These are phyloP conservation scores for Penicillium polonicum DNA, from an alignment of 2,329 filamentous ascomycete species.

Conservation along the genomic window DNA sequence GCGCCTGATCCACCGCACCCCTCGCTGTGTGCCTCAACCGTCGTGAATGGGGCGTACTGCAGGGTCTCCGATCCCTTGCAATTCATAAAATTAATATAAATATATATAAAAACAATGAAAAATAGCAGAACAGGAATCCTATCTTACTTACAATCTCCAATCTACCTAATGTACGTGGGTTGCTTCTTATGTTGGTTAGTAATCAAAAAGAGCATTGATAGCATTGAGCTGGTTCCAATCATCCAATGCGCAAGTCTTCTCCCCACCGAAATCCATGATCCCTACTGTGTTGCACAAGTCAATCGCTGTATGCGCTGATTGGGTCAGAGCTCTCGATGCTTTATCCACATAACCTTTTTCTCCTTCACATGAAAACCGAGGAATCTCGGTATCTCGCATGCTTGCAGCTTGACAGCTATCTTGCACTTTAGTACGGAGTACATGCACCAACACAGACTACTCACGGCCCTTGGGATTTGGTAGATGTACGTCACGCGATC, in stretches of 20 bases:
- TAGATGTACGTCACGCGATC: not conserved
- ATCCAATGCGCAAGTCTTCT: slow-evolving; percentile 14
- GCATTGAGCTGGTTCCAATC: slow-evolving; percentile 6
- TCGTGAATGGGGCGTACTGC: slow-evolving; percentile 13
- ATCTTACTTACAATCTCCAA: not conserved
- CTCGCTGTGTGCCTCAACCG: slow-evolving; percentile 15
- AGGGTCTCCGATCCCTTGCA: slow-evolving; percentile 25
- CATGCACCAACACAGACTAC: not conserved
- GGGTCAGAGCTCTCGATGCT: slow-evolving; percentile 2
- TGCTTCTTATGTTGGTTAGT: not conserved
- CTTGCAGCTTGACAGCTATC: slow-evolving; percentile 19
- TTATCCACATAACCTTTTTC: slow-evolving; percentile 6
- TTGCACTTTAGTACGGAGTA: not conserved
- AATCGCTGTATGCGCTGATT: slow-evolving; percentile 6
- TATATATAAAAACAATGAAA: not conserved
- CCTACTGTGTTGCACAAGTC: slow-evolving; percentile 14
- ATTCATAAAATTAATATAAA: not conserved
- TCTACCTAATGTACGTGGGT: not conserved
- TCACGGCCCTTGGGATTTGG: not conserved
- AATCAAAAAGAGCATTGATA: not conserved
- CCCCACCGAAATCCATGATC: slow-evolving; percentile 7
- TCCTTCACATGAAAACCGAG: slow-evolving; percentile 23
- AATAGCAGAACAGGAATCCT: not conserved
- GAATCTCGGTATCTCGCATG: slow-evolving; percentile 21
- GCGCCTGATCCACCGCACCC: slow-evolving; percentile 9